Evolutionary conservation across 768 basidiomycete species (phyloP).

Genomic region (Kwoniella heveanensis): DNA sequence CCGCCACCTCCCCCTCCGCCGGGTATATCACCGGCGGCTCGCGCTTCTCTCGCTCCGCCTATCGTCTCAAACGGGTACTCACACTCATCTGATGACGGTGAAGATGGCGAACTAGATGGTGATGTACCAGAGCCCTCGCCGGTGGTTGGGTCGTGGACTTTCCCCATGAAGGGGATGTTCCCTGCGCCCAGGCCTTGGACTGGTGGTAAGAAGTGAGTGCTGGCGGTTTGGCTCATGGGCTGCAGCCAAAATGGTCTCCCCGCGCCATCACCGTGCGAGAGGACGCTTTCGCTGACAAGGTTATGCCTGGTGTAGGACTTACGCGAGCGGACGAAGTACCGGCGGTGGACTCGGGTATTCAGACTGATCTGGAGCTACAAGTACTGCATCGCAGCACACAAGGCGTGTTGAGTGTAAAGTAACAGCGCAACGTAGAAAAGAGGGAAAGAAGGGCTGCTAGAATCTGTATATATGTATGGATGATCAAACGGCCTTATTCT

Average conservation of each 20-base stretch:
- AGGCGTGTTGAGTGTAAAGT: too few relatives aligned
- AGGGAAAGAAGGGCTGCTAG: background rate
- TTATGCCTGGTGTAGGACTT: slow-evolving; percentile 31
- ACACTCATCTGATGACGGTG: slow-evolving; percentile 1
- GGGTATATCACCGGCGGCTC: slow-evolving; percentile 23
- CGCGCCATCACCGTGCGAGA: too few relatives aligned
- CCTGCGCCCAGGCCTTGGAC: slow-evolving; percentile 49
- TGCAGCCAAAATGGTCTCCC: too few relatives aligned
- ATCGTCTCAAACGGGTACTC: slow-evolving; percentile 21
- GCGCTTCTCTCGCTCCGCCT: slow-evolving; percentile 36
- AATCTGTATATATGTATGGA: slow-evolving; percentile 2
- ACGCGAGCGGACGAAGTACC: slow-evolving; percentile 38
- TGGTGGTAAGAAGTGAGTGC: slow-evolving; percentile 51
- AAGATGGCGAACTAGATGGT: slow-evolving; percentile 19
- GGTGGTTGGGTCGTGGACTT: slow-evolving; percentile 51
- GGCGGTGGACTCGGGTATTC: slow-evolving; percentile 44
- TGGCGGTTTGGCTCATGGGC: too few relatives aligned
- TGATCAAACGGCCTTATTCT: too few relatives aligned
- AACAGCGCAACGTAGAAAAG: too few relatives aligned
- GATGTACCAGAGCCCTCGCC: slow-evolving; percentile 48
- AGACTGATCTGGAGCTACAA: too few relatives aligned
- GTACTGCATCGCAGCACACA: too few relatives aligned
- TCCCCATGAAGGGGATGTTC: slow-evolving; percentile 56
- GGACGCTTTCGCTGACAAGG: slow-evolving; percentile 3
- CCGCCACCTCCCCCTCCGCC: slow-evolving; percentile 47